Percentiles rank a stretch among this genome's conserved stretches.
These are phyloP conservation scores for Neonectria ditissima DNA, from an alignment of 2,329 filamentous ascomycete genomes.

Conservation along the genomic window DNA sequence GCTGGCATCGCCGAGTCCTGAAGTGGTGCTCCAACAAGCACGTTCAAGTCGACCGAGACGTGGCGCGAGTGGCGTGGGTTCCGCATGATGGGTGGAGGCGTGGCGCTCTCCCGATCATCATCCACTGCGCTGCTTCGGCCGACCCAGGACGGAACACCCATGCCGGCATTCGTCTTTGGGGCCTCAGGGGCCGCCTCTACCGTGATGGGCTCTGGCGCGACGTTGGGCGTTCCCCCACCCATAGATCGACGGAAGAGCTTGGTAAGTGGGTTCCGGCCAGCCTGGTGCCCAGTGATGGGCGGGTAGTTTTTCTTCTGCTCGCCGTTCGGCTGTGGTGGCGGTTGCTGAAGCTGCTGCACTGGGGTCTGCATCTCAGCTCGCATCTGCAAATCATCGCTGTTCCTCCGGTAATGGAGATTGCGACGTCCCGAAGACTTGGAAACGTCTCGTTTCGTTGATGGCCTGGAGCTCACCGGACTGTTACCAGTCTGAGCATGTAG, in stretches of 20 bases:
- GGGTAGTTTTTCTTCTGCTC: slow-evolving; percentile 60
- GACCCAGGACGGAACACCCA: slow-evolving; percentile 57
- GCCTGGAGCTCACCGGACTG: slow-evolving; percentile 28
- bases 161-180: slow-evolving; percentile 39
- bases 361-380: slow-evolving; percentile 43
- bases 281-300: slow-evolving; percentile 59
- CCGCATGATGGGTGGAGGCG: slow-evolving; percentile 67
- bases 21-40: slow-evolving; percentile 18
- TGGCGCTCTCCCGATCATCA: slow-evolving; percentile 62
- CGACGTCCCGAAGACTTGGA: slow-evolving; percentile 36
- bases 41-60: slow-evolving; percentile 39
- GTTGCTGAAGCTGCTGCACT: slow-evolving; percentile 39
- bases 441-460: slow-evolving; percentile 29
- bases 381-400: slow-evolving; percentile 49
- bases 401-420: slow-evolving; percentile 35
- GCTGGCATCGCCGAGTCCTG: slow-evolving; percentile 34
- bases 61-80: slow-evolving; percentile 52
- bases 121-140: slow-evolving; percentile 51
- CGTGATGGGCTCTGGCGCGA: slow-evolving; percentile 25
- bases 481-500: slow-evolving; percentile 60
- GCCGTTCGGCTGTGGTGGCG: slow-evolving; percentile 27
- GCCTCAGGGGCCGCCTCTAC: slow-evolving; percentile 30
- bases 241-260: slow-evolving; percentile 64
- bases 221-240: slow-evolving; percentile 47
- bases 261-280: slow-evolving; percentile 60